phyloP scores from a whole-genome alignment of 148 eudicot species.

The Rhododendron mucronatum region DNA sequence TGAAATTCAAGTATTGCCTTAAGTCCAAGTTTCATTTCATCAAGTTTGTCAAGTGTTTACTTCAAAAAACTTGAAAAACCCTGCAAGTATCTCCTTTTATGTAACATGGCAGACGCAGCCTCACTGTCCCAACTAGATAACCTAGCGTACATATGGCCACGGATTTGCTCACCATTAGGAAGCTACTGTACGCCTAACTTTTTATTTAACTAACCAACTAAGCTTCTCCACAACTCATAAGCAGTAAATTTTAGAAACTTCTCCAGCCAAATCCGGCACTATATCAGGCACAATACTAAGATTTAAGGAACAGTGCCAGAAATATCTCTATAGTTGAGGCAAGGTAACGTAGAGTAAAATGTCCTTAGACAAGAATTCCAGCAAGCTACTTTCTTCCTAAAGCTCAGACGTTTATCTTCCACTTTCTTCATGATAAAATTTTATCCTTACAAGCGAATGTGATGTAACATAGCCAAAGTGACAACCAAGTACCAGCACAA shows the following conservation, averaged over 20 bases:
- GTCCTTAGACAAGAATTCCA: neutral
- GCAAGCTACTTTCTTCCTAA: neutral
- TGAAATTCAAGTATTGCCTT: neutral
- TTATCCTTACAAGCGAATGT: neutral
- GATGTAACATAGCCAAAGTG: neutral
- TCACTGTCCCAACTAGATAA: neutral
- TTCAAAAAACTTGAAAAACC: neutral
- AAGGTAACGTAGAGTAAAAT: neutral
- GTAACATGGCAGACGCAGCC: neutral
- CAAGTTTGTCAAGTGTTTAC: neutral
- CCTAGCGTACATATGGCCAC: too few relatives aligned
- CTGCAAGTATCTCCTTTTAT: neutral
- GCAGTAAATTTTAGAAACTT: neutral
- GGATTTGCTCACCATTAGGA: neutral
- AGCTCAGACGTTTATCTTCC: neutral
- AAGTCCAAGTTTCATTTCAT: neutral
- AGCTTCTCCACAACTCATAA: neutral
- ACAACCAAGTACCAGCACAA: neutral
- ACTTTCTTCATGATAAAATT: neutral
- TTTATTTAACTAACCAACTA: neutral
- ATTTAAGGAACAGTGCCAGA: neutral
- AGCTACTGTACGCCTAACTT: neutral
- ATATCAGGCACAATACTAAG: neutral
- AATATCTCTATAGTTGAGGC: neutral
- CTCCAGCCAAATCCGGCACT: neutral